phyloP scores from a whole-genome alignment of 164 flowering plant genomes.

The Nymphaea colorata region DNA sequence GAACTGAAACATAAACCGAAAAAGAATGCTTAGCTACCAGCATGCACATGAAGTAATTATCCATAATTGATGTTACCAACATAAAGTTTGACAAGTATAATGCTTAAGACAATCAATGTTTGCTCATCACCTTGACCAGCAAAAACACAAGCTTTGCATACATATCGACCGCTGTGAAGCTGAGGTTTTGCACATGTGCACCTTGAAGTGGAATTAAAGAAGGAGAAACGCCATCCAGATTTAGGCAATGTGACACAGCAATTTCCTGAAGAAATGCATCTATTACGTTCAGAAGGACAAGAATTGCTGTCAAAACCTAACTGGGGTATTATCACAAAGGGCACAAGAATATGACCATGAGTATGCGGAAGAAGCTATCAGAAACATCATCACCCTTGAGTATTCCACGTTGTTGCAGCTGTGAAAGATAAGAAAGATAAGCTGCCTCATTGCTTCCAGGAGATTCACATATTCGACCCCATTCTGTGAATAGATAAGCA shows the following conservation, averaged over 20 bases:
- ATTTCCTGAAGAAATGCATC: slow-evolving; percentile 41
- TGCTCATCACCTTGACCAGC: slow-evolving; percentile 52
- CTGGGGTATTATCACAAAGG: not conserved
- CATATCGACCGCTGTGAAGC: slow-evolving; percentile 73
- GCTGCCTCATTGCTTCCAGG: slow-evolving; percentile 61
- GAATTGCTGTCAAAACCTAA: too few species aligned
- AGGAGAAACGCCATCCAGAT: slow-evolving; percentile 22
- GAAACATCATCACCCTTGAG: slow-evolving; percentile 82
- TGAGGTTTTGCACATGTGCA: slow-evolving; percentile 43
- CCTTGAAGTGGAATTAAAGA: slow-evolving; percentile 27
- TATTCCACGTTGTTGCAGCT: slow-evolving; percentile 68
- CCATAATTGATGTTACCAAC: not conserved
- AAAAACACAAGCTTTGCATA: slow-evolving; percentile 71
- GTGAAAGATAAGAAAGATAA: slow-evolving; percentile 40
- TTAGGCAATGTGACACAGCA: slow-evolving; percentile 70
- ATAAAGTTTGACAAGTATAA: not conserved
- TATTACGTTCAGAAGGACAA: too few species aligned
- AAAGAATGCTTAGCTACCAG: not conserved
- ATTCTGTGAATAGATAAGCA: slow-evolving; percentile 50
- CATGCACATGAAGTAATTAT: not conserved
- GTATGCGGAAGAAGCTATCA: slow-evolving; percentile 69
- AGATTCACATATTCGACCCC: slow-evolving; percentile 71
- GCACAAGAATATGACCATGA: slow-evolving; percentile 30
- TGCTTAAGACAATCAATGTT: not conserved
- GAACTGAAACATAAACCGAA: slow-evolving; percentile 22